A percentile compares a stretch with the other conserved stretches of the same genome.
Conservation (phyloP, 2,329 filamentous ascomycete species). For the Botrytis tulipae region DNA sequence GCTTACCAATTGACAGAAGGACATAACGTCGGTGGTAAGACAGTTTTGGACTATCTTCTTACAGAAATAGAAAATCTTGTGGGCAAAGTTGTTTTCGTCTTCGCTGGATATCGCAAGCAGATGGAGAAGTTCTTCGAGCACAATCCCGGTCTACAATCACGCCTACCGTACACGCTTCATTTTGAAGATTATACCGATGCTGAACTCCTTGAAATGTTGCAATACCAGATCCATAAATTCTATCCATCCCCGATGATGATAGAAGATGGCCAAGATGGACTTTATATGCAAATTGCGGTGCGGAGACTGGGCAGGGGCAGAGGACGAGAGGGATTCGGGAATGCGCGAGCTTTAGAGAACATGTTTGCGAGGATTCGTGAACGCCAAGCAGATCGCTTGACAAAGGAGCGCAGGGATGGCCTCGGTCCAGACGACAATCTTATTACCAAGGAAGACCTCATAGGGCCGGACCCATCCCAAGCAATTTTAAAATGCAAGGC, state of each 20-base stretch:
- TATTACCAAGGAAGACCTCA: conserved; percentile 65
- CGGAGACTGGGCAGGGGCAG: conserved; percentile 61
- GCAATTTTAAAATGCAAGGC: conserved; percentile 52
- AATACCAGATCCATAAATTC: conserved; percentile 51
- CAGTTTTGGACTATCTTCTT: conserved; percentile 69
- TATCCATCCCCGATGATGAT: conserved; percentile 56
- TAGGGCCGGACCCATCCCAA: conserved; percentile 63
- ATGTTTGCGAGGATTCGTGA: conserved; percentile 51
- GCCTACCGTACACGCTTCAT: conserved; percentile 63
- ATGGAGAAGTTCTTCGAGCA: conserved; percentile 78
- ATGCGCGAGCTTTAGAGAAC: conserved; percentile 69
- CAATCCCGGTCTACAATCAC: conserved; percentile 68
- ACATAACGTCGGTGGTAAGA: conserved; percentile 54
- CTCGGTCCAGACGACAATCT: conserved; percentile 53
- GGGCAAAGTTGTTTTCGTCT: conserved; percentile 67
- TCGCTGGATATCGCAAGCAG: conserved; percentile 70
- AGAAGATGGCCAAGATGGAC: conserved; percentile 56
- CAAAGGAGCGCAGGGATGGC: conserved; percentile 44
- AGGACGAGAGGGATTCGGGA: conserved; percentile 67
- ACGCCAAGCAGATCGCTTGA: conserved; percentile 58
- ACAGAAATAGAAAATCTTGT: conserved; percentile 69
- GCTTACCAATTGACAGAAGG: conserved; percentile 69
- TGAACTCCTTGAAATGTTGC: conserved; percentile 63
- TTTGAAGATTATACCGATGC: conserved; percentile 68
- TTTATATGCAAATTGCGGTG: conserved; percentile 63